These are phyloP conservation scores for Strigomonas oncopelti DNA, from an alignment of 208 protist genomes.

Conservation along the genomic window DNA sequence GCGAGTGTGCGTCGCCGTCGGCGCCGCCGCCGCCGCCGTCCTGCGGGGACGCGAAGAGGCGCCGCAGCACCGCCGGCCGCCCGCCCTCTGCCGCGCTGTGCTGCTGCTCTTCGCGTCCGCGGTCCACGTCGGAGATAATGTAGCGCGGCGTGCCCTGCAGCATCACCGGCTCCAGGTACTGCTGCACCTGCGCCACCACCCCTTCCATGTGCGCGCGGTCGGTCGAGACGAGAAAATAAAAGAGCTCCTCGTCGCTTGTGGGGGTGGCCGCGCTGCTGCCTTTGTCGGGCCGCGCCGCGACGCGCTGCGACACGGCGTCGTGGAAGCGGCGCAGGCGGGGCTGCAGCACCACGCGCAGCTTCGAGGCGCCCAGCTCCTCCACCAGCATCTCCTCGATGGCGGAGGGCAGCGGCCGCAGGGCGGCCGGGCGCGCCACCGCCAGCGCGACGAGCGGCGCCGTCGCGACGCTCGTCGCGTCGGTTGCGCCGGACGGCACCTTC, in stretches of 20 bases:
- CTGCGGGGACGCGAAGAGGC: conserved; percentile 25
- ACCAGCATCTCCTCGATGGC: conserved; percentile 50
- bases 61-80: conserved; percentile 31
- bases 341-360: conserved; percentile 80
- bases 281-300: background rate
- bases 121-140: conserved; percentile 82
- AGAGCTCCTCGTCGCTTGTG: conserved; percentile 25
- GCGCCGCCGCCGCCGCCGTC: background rate
- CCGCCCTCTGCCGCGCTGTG: conserved; percentile 18
- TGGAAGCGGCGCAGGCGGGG: conserved; percentile 60
- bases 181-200: conserved; percentile 47
- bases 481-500: background rate
- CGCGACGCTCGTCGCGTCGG: background rate
- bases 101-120: conserved; percentile 32
- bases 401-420: conserved; percentile 40
- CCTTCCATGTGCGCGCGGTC: conserved; percentile 68
- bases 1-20: background rate
- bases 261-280: background rate
- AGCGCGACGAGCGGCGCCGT: conserved; percentile 36
- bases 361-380: conserved; percentile 65
- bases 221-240: conserved; percentile 82
- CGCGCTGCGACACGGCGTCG: conserved; percentile 1
- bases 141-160: conserved; percentile 66
- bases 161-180: conserved; percentile 63
- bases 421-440: conserved; percentile 27